Conservation (phyloP, 2,329 filamentous ascomycete species). For the Exophiala viscosa region DNA sequence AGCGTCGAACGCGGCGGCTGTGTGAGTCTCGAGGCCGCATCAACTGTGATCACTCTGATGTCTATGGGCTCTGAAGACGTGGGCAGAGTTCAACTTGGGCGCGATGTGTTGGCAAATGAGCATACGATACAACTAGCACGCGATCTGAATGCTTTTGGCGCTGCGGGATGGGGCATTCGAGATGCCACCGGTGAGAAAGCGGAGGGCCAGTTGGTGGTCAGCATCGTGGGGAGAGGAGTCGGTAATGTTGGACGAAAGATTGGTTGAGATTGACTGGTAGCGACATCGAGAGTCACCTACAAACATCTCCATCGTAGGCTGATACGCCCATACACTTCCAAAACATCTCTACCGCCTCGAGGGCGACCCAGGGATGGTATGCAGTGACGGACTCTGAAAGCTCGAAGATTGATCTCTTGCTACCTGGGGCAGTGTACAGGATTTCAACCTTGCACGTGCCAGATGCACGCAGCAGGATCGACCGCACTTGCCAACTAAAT, state of each 20-base stretch:
- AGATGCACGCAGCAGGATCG: too few species aligned
- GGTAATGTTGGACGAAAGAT: slow-evolving; percentile 95
- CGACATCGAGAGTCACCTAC: too few species aligned
- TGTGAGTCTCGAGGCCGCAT: slow-evolving; percentile 66
- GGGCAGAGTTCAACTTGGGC: slow-evolving; percentile 75
- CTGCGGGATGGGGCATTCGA: slow-evolving; percentile 83
- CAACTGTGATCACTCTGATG: slow-evolving; percentile 82
- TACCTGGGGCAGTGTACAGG: too few species aligned
- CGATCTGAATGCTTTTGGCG: slow-evolving; percentile 84
- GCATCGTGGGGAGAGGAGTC: slow-evolving; percentile 87
- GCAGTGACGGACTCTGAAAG: too few species aligned
- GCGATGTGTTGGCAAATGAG: slow-evolving; percentile 76
- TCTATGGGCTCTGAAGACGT: slow-evolving; percentile 98
- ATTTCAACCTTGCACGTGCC: too few species aligned
- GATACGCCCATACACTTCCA: too few species aligned
- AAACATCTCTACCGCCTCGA: too few species aligned
- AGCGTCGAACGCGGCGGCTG: slow-evolving; percentile 78
- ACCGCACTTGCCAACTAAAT: too few species aligned
- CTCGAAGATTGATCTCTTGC: too few species aligned
- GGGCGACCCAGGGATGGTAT: too few species aligned
- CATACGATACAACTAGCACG: slow-evolving; percentile 75
- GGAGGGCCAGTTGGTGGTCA: slow-evolving; percentile 70
- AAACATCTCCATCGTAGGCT: too few species aligned
- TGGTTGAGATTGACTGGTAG: slow-evolving; percentile 43
- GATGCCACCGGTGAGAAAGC: slow-evolving; percentile 64